Evolutionary conservation across 1,139 yeast genomes (phyloP), one percentile per base, ranked within the genome.

Genomic region (Diutina neorugosa): DNA sequence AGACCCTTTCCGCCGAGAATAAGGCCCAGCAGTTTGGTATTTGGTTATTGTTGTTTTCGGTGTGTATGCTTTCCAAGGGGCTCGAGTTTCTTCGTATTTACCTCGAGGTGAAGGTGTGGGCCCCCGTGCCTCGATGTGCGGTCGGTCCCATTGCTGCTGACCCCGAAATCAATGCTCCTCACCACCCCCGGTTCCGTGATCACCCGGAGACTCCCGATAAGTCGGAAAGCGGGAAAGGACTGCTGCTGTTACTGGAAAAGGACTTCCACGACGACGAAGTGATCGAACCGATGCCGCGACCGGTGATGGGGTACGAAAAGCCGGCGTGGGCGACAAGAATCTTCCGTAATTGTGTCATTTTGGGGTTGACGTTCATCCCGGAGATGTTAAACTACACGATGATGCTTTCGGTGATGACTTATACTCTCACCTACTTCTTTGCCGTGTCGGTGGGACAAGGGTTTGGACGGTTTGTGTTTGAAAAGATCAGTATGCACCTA

Each of bases 321-420:
- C 40, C 50, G 16, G 9, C 12, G 40, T 25, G 20, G 40, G 7
- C 9, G 31, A n/a, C 16, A 12, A 40, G 21, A 23, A 16, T 27
- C 7, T 27, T 73, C 44, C 64, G 85, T 62, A 87, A 85, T 64
- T 54, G 72, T 11, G 71, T 83, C n/a, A 70, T 91, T 59, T 65
- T 83, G 23, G 53, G 74, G 0, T 61, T 85, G 51, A 76, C 82
- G 21, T 80, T 86, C 55, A 63, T 80, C 25, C 79, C 86, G 3
- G 86, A 86, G 37, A 70, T 84, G 71, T 64, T 86, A 52, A 82
- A 85, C 11, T 86, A 82, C 63, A 81, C 82, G 43, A 68, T 86
- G 60, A 86, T 86, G 94, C 76, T 86, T 69, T 90, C 82, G 14
- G 86, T 85, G 12, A 86, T 86, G 94, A 73, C 86, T 40, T 85